phyloP scores from a whole-genome alignment of 495 filamentous ascomycete species.

The Acidomyces sp. region DNA sequence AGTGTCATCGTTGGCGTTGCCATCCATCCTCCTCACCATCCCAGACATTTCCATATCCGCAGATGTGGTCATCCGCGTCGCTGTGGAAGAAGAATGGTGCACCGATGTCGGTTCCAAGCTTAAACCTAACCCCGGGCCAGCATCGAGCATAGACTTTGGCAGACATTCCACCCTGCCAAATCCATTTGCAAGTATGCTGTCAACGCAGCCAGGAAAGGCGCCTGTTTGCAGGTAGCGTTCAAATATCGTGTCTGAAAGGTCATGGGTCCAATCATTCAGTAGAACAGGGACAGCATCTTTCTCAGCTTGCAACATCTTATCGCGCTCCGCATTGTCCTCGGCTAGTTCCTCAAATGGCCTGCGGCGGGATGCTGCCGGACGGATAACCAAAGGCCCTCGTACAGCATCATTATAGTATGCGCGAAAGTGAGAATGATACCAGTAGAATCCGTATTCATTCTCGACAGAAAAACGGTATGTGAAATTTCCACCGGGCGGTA shows the following conservation, averaged over 20 bases:
- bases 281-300: constrained; percentile 21
- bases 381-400: constrained; percentile 9
- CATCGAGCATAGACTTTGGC: constrained; percentile 8
- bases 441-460: constrained; percentile 8
- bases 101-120: constrained; percentile 9
- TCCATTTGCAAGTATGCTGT: constrained; percentile 19
- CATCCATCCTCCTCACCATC: neutral
- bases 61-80: neutral
- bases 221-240: constrained; percentile 12
- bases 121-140: too few relatives aligned
- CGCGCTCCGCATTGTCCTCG: constrained; percentile 1
- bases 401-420: constrained; percentile 7
- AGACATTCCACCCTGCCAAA: constrained; percentile 17
- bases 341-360: constrained; percentile 16
- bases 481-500: constrained; percentile 9
- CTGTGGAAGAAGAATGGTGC: constrained; percentile 1
- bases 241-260: constrained; percentile 11
- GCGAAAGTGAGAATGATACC: constrained; percentile 9
- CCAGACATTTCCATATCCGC: neutral
- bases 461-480: constrained; percentile 7
- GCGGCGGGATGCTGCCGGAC: constrained; percentile 7
- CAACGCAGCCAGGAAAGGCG: constrained; percentile 14
- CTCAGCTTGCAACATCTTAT: constrained; percentile 14
- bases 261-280: constrained; percentile 37
- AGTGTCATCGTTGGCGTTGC: neutral